These are phyloP conservation scores for Ophiostoma pallidulum DNA, from an alignment of 2,329 filamentous ascomycete genomes.

Conservation along the genomic window DNA sequence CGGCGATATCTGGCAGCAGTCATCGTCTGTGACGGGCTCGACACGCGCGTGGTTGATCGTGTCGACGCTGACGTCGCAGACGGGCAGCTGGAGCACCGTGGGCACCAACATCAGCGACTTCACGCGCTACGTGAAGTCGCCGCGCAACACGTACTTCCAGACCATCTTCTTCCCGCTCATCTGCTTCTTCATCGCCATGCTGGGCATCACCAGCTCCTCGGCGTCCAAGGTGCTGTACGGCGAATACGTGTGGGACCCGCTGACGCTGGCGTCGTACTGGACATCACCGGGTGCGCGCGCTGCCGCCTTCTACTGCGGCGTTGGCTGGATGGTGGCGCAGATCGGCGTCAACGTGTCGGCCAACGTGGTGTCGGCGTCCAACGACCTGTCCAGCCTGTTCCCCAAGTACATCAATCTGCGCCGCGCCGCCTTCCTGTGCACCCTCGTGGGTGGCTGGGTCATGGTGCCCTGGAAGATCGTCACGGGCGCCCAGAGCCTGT, in stretches of 20 bases:
- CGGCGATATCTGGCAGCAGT: slow-evolving; percentile 1
- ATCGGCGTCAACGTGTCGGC: slow-evolving; percentile 48
- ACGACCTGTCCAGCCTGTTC: slow-evolving; percentile 34
- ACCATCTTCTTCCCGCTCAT: slow-evolving; percentile 31
- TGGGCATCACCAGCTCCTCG: slow-evolving; percentile 46
- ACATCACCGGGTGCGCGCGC: slow-evolving; percentile 31
- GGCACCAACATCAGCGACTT: slow-evolving; percentile 27
- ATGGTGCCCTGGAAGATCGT: slow-evolving; percentile 57
- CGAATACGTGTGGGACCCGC: slow-evolving; percentile 37
- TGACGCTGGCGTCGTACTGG: slow-evolving; percentile 36
- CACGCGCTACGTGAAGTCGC: slow-evolving; percentile 29
- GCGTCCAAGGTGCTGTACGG: slow-evolving; percentile 36
- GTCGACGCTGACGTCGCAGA: not conserved
- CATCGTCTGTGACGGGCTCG: not conserved
- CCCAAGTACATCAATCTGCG: slow-evolving; percentile 39
- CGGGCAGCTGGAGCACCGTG: not conserved
- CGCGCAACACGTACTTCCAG: slow-evolving; percentile 30
- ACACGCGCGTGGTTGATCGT: slow-evolving; percentile 25
- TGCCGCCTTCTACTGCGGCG: slow-evolving; percentile 29
- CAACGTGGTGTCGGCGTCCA: slow-evolving; percentile 43
- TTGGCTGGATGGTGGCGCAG: slow-evolving; percentile 43
- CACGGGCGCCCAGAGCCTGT: slow-evolving; percentile 44
- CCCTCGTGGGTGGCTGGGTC: slow-evolving; percentile 30
- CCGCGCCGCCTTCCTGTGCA: slow-evolving; percentile 46
- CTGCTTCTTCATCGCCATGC: slow-evolving; percentile 32